A percentile compares a stretch with the other conserved stretches of the same genome.
phyloP scores from a whole-genome alignment of 805 yeast genomes.

The Yueomyces sp. region DNA sequence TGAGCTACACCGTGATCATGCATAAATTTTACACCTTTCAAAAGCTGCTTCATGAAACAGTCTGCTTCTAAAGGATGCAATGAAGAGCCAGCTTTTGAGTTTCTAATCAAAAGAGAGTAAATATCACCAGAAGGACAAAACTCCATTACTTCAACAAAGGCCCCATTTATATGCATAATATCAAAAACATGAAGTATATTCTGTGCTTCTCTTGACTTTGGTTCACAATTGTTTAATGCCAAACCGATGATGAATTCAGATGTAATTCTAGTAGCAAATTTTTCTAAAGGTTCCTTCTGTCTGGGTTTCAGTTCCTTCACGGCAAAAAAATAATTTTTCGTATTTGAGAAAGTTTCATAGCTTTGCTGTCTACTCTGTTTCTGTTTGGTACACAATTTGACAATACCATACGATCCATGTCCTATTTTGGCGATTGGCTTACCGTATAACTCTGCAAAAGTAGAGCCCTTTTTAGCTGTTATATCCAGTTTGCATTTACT shows the following conservation, averaged over 20 bases:
- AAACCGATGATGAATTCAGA: slow-evolving; percentile 84
- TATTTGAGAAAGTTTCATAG: slow-evolving; percentile 56
- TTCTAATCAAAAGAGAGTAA: slow-evolving; percentile 39
- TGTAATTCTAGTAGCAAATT: slow-evolving; percentile 77
- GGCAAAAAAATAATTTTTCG: slow-evolving; percentile 63
- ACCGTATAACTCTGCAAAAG: slow-evolving; percentile 35
- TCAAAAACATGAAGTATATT: slow-evolving; percentile 49
- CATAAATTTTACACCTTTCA: slow-evolving; percentile 73
- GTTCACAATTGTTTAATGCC: slow-evolving; percentile 37
- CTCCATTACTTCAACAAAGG: slow-evolving; percentile 85
- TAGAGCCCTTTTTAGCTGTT: slow-evolving; percentile 1
- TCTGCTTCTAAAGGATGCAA: slow-evolving; percentile 62
- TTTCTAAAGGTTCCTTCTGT: slow-evolving; percentile 81
- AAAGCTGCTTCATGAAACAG: slow-evolving; percentile 77
- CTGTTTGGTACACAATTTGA: slow-evolving; percentile 60
- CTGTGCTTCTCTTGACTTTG: slow-evolving; percentile 1
- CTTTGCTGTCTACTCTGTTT: slow-evolving; percentile 1
- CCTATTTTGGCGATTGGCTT: slow-evolving; percentile 42
- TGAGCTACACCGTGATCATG: slow-evolving; percentile 90
- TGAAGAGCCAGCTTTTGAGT: slow-evolving; percentile 33
- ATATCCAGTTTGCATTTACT: background rate
- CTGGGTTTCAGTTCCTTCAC: slow-evolving; percentile 74
- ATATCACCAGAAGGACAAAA: slow-evolving; percentile 80
- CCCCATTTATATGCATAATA: slow-evolving; percentile 62
- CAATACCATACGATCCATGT: slow-evolving; percentile 96